These are phyloP conservation scores for Xenoacremonium recifei DNA, from an alignment of 2,329 filamentous ascomycete species.

Conservation along the genomic window DNA sequence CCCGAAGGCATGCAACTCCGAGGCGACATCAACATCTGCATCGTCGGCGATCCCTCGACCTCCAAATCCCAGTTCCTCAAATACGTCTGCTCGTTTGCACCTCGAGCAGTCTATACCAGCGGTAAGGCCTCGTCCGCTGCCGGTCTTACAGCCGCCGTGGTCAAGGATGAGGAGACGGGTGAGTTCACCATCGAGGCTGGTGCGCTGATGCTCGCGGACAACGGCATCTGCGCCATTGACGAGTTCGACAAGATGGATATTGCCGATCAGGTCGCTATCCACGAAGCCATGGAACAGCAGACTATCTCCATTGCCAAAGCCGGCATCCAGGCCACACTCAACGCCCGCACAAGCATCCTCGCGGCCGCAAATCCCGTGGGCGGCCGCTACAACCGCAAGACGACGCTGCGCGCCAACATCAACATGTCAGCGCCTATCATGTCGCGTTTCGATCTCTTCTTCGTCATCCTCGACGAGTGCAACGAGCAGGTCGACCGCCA, in stretches of 20 bases:
- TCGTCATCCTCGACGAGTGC: slow-evolving; percentile 95
- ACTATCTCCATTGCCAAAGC: slow-evolving; percentile 99
- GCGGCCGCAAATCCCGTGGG: slow-evolving; percentile 95
- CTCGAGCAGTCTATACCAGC: slow-evolving; percentile 93
- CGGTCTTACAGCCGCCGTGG: slow-evolving; percentile 92
- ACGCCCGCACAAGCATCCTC: slow-evolving; percentile 91
- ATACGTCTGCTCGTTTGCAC: slow-evolving; percentile 96
- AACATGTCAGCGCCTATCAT: slow-evolving; percentile 99
- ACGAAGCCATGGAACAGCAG: slow-evolving; percentile 99
- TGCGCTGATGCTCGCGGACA: slow-evolving; percentile 95
- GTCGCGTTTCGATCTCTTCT: slow-evolving; percentile 98
- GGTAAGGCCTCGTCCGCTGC: slow-evolving; percentile 97
- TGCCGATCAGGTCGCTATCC: slow-evolving; percentile 93
- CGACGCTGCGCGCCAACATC: slow-evolving; percentile 88
- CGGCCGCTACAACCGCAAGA: slow-evolving; percentile 96
- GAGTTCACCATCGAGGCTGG: slow-evolving; percentile 99
- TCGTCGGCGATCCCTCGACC: slow-evolving; percentile 94
- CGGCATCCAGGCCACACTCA: slow-evolving; percentile 95
- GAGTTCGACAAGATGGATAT: slow-evolving; percentile 99
- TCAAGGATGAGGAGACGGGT: slow-evolving; percentile 97
- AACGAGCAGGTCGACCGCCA: slow-evolving; percentile 89
- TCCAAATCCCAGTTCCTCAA: slow-evolving; percentile 98
- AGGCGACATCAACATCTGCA: slow-evolving; percentile 98
- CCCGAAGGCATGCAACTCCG: slow-evolving; percentile 92
- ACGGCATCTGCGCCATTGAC: slow-evolving; percentile 96